Evolutionary conservation across 495 filamentous ascomycete species (phyloP), one percentile per base, ranked within the genome.

Genomic region (Penicillium desertorum): DNA sequence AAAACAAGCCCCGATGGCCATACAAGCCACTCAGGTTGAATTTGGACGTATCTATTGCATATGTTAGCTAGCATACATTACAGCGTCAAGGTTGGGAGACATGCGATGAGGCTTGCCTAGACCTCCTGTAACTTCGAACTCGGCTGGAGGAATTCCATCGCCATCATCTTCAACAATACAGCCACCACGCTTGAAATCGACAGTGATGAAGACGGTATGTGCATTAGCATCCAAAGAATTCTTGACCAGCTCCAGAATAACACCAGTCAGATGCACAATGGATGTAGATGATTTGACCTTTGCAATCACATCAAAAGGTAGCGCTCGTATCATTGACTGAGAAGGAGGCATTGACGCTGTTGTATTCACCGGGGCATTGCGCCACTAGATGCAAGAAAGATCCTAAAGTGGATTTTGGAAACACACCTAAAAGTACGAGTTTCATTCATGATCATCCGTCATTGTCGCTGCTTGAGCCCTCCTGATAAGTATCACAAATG

Each of bases 141-240:
- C 89, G 12, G 64, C 57, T 3, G 89, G 87, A 12, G 72, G 69
- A 51, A 98, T 95, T 0, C 94, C 94, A 49, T 80, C 46, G 2
- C 94, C 94, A 75, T 98, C 82, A 68, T 98, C 94, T 70, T 96
- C 91, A 16, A 98, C 83, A 0, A 84, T 79, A 70, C 92, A 96
- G 53, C 83, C 83, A 12, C 93, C 93, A 16, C 88, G 85, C 32
- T 69, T 64, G 58, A 90, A 90, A 70, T 98, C 89, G 16, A 96
- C 79, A 16, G 78, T 82, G 59, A 96, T 76, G 29, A 81, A 82
- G 47, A 97, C 73, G 54, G 83, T 89, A 37, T 76, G 83, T 17
- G 93, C 86, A 20, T 76, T 72, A 19, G 92, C 90, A 75, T 98
- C 94, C 20, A 98, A 79, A 1, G 91, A 83, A 71, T 98, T 98